Conservation (phyloP, 371 early-diverging fungal species). For the Basidiobolus meristosporus region DNA sequence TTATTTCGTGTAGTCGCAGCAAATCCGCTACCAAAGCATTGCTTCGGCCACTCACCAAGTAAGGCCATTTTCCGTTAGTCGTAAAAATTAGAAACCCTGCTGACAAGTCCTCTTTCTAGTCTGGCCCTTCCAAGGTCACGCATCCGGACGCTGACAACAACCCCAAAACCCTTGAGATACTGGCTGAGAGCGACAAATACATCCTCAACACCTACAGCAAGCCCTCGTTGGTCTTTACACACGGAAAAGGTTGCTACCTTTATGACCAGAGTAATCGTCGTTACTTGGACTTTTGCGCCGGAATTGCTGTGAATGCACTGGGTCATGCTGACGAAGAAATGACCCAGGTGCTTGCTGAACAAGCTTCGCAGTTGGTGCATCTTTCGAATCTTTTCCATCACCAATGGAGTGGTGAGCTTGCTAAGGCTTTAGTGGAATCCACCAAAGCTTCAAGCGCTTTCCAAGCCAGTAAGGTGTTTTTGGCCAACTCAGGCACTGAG, state of each 20-base stretch:
- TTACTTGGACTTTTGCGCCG: constrained; percentile 73
- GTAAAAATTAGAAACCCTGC: too few species aligned
- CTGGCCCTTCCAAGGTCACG: too few species aligned
- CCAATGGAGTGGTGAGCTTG: constrained; percentile 50
- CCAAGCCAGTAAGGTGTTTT: constrained; percentile 45
- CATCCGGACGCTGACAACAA: too few species aligned
- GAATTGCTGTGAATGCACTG: constrained; percentile 79
- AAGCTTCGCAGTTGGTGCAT: constrained; percentile 56
- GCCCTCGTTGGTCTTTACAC: constrained; percentile 34
- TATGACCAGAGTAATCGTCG: constrained; percentile 40
- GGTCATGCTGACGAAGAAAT: constrained; percentile 66
- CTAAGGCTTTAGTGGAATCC: constrained; percentile 36
- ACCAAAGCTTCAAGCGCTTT: constrained; percentile 23
- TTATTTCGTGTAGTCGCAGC: too few species aligned
- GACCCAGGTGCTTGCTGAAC: constrained; percentile 41
- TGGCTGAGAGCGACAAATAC: too few species aligned
- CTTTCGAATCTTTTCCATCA: constrained; percentile 71
- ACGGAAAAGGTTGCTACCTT: constrained; percentile 56
- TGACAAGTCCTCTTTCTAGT: too few species aligned
- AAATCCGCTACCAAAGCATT: too few species aligned
- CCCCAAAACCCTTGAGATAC: too few species aligned
- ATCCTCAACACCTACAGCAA: constrained; percentile 41
- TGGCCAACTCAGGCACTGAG: constrained; percentile 82
- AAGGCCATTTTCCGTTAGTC: too few species aligned
- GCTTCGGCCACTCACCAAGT: too few species aligned